Conservation (phyloP, 176 grass and related monocot genomes). For the Leersia perrieri region DNA sequence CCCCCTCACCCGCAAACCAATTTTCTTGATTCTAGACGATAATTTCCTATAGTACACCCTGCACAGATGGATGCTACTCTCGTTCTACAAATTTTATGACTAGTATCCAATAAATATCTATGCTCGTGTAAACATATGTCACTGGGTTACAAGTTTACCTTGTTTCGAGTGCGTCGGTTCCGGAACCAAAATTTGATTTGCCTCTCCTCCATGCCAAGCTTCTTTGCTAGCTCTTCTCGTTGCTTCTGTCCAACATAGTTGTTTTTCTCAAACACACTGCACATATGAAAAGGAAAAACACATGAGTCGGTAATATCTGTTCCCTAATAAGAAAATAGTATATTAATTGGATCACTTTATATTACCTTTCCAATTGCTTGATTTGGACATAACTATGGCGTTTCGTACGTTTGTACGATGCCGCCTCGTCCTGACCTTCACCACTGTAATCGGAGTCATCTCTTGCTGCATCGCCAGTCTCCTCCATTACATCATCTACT, state of each 20-base stretch:
- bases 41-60: no score
- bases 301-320: not conserved
- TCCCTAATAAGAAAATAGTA: not conserved
- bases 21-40: no score
- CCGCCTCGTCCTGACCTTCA: no score
- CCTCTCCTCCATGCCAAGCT: not conserved
- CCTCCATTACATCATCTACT: not conserved
- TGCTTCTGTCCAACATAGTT: not conserved
- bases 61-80: no score
- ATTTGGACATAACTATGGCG: not conserved
- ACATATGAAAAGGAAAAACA: not conserved
- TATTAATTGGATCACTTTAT: not conserved
- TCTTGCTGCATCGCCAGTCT: not conserved
- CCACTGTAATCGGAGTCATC: not conserved
- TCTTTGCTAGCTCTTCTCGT: not conserved
- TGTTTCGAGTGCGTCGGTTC: not conserved
- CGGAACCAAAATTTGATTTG: not conserved
- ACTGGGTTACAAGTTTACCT: not conserved
- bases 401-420: not conserved
- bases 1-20: no score
- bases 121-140: no score
- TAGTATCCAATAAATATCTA: no score
- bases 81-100: no score
- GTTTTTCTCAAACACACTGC: not conserved
- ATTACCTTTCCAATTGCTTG: not conserved